Base-by-base conservation (phyloP, 108 stramenopile genomes). In the Discostella stelligeroides region DNA sequence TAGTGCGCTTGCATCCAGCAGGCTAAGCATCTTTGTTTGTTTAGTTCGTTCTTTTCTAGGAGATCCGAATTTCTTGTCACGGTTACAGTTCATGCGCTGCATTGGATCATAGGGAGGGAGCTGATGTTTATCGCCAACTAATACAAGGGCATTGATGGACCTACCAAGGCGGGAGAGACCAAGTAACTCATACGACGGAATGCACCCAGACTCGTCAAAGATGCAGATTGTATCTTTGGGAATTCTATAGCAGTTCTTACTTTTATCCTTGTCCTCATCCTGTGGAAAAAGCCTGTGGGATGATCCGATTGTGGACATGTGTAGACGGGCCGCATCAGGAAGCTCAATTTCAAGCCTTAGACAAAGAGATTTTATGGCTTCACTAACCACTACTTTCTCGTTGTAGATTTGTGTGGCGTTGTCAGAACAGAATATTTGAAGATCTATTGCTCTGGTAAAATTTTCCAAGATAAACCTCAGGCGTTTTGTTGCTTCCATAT, bases 161-260 rank as follows among this genome's bases (percentile, higher is more conserved):
- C 69, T 70, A 4, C 69, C 63, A 2, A 83, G 30, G 38, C 79
- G 73, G 13, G 79, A 56, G 17, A 83, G 63, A 20, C 82, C 79
- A 25, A 83, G 48, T 21, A 83, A 56, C 41, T 83, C 82, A 69
- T 75, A 83, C 21, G 79, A 68, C 34, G 82, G 82, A 47, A 83
- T 83, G 47, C 82, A 83, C n/a, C 82, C 82, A 38, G 79, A 60
- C 54, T 83, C 82, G 51, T 83, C 82, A 66, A 83, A 80, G 25
- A 83, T 80, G 7, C 75, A 68, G 72, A 83, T 70, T 28, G 82
- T 79, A 24, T 79, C 77, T 28, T 53, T 79, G 11, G 59, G 21
- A 68, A 74, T 39, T 30, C 18, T 29, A 8, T 20, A 13, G 30
- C 17, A 21, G 9, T 70, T 46, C 5, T 34, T 41, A 30, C 9